Conservation (phyloP, 805 yeast species). For the Grigorovia jiainica region DNA sequence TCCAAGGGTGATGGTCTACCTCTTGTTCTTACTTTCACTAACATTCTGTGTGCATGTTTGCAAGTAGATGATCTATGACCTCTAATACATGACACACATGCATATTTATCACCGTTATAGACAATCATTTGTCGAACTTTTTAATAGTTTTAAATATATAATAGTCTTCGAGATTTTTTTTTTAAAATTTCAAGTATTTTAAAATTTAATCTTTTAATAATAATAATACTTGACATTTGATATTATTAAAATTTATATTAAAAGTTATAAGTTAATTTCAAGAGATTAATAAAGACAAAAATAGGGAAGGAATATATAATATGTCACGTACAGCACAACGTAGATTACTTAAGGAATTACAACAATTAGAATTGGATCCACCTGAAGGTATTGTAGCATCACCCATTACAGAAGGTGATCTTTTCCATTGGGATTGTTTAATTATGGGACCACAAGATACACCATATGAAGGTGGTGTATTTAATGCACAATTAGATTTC, state of each 20-base stretch:
- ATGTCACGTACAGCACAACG: conserved; percentile 64
- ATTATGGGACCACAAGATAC: conserved; percentile 79
- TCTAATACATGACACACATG: conserved; percentile 79
- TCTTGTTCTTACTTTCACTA: conserved; percentile 79
- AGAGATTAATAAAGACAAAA: neutral
- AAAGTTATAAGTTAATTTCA: too few relatives aligned
- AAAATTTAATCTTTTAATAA: too few relatives aligned
- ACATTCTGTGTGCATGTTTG: conserved; percentile 66
- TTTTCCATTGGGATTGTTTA: conserved; percentile 77
- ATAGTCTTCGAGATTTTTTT: too few relatives aligned
- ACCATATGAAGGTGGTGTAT: conserved; percentile 81
- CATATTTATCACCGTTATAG: conserved; percentile 69
- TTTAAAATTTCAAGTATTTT: neutral
- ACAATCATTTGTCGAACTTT: conserved; percentile 51
- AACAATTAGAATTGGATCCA: conserved; percentile 73
- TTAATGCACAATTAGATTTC: conserved; percentile 62
- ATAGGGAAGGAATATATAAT: neutral
- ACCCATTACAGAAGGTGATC: conserved; percentile 65
- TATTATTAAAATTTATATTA: too few relatives aligned
- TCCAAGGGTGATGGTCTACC: conserved; percentile 67
- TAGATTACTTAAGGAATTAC: conserved; percentile 79
- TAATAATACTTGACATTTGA: too few relatives aligned
- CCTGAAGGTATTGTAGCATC: conserved; percentile 97
- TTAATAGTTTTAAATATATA: too few relatives aligned
- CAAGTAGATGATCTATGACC: conserved; percentile 90